phyloP scores from a whole-genome alignment of 345 rosid species.

The Abelmoschus esculentus region DNA sequence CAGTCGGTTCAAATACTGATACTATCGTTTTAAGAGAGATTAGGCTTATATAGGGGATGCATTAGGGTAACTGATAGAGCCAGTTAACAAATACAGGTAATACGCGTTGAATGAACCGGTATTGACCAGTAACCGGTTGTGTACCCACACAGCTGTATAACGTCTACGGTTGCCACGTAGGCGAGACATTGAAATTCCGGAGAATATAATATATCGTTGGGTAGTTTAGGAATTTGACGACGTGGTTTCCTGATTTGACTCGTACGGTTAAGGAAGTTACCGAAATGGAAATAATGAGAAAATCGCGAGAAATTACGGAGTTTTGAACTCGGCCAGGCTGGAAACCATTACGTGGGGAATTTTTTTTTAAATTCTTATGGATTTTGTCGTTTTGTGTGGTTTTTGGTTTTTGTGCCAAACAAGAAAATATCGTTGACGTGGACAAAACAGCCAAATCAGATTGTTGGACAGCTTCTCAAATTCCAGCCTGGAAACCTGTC shows the following conservation, averaged over 20 bases:
- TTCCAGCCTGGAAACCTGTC: slow-evolving; percentile 34
- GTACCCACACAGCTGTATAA: slow-evolving; percentile 17
- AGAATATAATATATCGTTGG: not conserved
- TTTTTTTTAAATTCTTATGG: too few relatives aligned
- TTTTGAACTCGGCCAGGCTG: slow-evolving; percentile 36
- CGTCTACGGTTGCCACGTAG: slow-evolving; percentile 20
- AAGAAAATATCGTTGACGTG: slow-evolving; percentile 15
- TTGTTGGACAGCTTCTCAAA: slow-evolving; percentile 15
- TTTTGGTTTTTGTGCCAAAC: not conserved
- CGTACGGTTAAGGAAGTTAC: slow-evolving; percentile 19
- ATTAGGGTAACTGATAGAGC: slow-evolving; percentile 23
- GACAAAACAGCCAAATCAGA: slow-evolving; percentile 25
- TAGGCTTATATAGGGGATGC: not conserved
- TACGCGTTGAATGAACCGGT: slow-evolving; percentile 12
- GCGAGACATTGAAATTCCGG: slow-evolving; percentile 1
- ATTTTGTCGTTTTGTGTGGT: slow-evolving; percentile 7
- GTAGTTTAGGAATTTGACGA: not conserved
- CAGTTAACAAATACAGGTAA: slow-evolving; percentile 16
- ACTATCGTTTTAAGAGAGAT: not conserved
- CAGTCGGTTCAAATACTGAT: too few relatives aligned
- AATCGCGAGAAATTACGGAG: slow-evolving; percentile 6
- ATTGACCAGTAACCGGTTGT: slow-evolving; percentile 23
- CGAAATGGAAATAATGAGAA: not conserved
- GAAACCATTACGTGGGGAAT: slow-evolving; percentile 21
- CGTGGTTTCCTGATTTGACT: slow-evolving; percentile 12